Conservation (phyloP, 768 basidiomycete species). For the Amanita pallidorosea region DNA sequence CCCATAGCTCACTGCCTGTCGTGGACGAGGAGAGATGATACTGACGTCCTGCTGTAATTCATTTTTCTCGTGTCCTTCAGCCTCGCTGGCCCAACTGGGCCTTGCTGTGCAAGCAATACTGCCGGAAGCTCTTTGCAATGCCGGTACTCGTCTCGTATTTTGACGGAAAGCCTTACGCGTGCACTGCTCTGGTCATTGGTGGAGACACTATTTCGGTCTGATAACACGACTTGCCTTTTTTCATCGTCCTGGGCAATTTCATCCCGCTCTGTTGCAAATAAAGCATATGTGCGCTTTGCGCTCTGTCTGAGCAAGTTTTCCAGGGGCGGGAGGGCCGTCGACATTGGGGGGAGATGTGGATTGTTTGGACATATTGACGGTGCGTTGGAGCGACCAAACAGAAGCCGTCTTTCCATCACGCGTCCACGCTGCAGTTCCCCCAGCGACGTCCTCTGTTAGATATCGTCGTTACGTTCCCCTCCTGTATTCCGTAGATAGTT, state of each 20-base stretch:
- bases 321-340: slow-evolving; percentile 50
- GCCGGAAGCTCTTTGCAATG: slow-evolving; percentile 80
- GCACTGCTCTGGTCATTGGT: slow-evolving; percentile 30
- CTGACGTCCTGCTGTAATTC: slow-evolving; percentile 65
- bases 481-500: slow-evolving; percentile 25
- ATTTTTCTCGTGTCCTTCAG: slow-evolving; percentile 55
- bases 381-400: not conserved
- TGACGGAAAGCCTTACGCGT: slow-evolving; percentile 67
- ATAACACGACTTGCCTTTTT: slow-evolving; percentile 38
- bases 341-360: slow-evolving; percentile 15
- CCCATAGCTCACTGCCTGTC: not conserved
- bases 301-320: slow-evolving; percentile 52
- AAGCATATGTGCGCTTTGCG: slow-evolving; percentile 62
- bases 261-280: slow-evolving; percentile 59
- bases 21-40: slow-evolving; percentile 6
- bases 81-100: slow-evolving; percentile 67
- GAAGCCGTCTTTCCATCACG: not conserved
- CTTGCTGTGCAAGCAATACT: slow-evolving; percentile 72
- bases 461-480: slow-evolving; percentile 8
- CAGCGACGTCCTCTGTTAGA: not conserved
- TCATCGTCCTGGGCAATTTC: slow-evolving; percentile 57
- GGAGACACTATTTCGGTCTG: not conserved
- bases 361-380: slow-evolving; percentile 15
- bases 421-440: slow-evolving; percentile 4
- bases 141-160: slow-evolving; percentile 84